Base-by-base conservation (phyloP, 306 rosid genomes). In the Quercus dentata region DNA sequence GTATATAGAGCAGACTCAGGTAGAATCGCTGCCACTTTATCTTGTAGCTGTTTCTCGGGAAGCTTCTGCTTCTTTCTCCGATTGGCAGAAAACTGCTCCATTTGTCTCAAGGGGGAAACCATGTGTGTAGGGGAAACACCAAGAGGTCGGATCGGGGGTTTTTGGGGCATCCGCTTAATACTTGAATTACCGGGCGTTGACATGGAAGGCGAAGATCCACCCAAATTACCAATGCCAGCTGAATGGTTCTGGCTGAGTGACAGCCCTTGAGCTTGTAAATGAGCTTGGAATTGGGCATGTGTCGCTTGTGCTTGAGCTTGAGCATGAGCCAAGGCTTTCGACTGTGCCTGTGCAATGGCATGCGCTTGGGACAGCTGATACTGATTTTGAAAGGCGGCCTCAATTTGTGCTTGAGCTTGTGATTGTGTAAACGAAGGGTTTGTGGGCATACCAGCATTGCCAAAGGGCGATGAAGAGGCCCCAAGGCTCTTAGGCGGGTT, bases 61-160 rank as follows among this genome's bases (percentile, higher is more conserved):
- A 93, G 87, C 82, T 96, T 96, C 88, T 90, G 99, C 89, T 91
- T 96, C 92, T 96, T 96, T 75, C 90, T 91, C 56, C 97, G 89
- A 0, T 90, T 83, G 0, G 98, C 97, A 25, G 97, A 86, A 0
- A 86, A 88, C 33, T 93, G 90, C 28, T 96, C 99, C 98, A 96
- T 91, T 11, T 90, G 77, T 84, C 88, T 93, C 83, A 91, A 74
- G 1, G 97, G 94, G 0, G 97, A 91, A 57, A 85, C 82, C 54
- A 76, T 80, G 73, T 87, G 88, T 0, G 87, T 56, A 62, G 98
- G 90, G 51, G 97, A 80, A 86, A 82, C 72, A 35, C 94, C 91
- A 58, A 90, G 82, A 0, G 98, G 99, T 13, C 97, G 91, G 11
- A 93, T 87, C 0, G 99, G 99, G 11, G 99, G 97, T 84, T 96